These are phyloP conservation scores for Lentinus brumalis DNA, from an alignment of 768 basidiomycete species.

Conservation along the genomic window DNA sequence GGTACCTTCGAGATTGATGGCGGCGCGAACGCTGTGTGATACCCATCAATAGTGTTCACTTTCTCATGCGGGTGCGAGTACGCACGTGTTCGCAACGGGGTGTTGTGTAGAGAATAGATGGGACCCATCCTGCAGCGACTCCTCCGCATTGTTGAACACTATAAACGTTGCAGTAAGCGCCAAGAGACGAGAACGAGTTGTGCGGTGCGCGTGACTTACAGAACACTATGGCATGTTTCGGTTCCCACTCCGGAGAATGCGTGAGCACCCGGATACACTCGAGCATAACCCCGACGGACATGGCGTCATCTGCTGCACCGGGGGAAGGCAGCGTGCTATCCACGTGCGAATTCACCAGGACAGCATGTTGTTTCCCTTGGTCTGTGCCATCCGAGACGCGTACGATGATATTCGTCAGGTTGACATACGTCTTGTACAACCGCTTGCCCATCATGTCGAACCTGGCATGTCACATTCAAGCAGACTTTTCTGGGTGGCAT, in stretches of 20 bases:
- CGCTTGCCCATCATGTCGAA: constrained; percentile 92
- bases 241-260: constrained; percentile 66
- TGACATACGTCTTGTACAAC: constrained; percentile 83
- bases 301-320: constrained; percentile 86
- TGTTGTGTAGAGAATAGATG: constrained; percentile 95
- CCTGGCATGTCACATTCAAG: constrained; percentile 37
- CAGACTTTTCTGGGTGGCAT: no score
- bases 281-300: constrained; percentile 89
- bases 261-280: constrained; percentile 83
- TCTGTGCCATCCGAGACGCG: constrained; percentile 80
- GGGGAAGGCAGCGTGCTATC: constrained; percentile 90
- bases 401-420: constrained; percentile 87
- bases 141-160: constrained; percentile 97
- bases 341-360: constrained; percentile 87
- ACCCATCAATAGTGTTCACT: not conserved
- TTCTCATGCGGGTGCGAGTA: constrained; percentile 12
- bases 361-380: constrained; percentile 74
- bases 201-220: constrained; percentile 47
- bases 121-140: constrained; percentile 92
- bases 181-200: not conserved
- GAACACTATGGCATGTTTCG: constrained; percentile 80
- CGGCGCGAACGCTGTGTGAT: constrained; percentile 67
- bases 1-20: constrained; percentile 87
- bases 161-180: no score
- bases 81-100: constrained; percentile 67